Evolutionary conservation across 129 eudicot species (phyloP).

Genomic region (Glebionis coronaria): DNA sequence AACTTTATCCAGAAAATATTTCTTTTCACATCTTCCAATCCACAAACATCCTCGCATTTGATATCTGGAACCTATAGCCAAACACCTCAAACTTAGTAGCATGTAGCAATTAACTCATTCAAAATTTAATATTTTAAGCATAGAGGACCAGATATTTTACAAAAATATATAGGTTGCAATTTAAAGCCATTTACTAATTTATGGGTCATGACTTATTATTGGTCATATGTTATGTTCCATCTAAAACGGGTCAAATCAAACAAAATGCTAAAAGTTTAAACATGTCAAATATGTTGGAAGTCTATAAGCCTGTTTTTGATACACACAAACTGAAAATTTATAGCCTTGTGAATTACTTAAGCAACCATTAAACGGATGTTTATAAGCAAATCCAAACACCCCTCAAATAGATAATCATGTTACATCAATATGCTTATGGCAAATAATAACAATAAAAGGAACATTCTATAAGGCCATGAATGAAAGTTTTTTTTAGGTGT

Average conservation of each 20-base stretch:
- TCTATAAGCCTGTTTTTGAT: no score
- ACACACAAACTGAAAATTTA: no score
- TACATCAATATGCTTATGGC: no score
- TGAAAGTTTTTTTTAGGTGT: no score
- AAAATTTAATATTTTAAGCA: neutral
- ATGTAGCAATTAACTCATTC: neutral
- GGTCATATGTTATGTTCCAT: neutral
- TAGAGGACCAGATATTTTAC: neutral
- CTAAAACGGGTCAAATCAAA: conserved; percentile 1
- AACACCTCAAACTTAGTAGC: conserved; percentile 12
- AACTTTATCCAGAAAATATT: conserved; percentile 91
- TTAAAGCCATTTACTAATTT: conserved; percentile 7
- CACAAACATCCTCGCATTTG: conserved; percentile 99
- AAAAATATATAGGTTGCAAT: neutral
- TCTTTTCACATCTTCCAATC: conserved; percentile 96
- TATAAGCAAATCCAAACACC: no score
- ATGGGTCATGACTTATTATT: no score
- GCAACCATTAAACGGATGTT: no score
- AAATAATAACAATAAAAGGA: no score
- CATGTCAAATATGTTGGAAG: neutral
- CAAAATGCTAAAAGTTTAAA: neutral
- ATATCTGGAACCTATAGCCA: conserved; percentile 77
- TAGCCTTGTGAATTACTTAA: no score
- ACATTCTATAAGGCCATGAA: no score
- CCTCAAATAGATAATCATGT: no score